Evolutionary conservation across 2,329 filamentous ascomycete genomes (phyloP).

Genomic region (Setomelanomma holmii): DNA sequence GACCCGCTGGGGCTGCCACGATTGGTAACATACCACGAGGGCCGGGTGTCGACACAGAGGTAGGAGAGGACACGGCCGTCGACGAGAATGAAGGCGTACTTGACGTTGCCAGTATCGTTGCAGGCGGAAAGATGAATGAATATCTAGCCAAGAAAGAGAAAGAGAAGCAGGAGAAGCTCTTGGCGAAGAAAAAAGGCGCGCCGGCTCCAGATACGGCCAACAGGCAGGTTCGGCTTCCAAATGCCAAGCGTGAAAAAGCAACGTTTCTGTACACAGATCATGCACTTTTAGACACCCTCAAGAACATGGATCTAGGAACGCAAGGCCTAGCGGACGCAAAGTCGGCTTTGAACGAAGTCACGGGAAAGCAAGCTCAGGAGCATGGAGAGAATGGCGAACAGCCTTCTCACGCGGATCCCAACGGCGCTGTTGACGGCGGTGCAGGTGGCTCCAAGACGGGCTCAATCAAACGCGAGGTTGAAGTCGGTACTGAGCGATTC

Average conservation of each 20-base stretch:
- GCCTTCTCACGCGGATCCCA: conserved; percentile 33
- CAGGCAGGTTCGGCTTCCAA: conserved; percentile 69
- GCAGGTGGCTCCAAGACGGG: conserved; percentile 26
- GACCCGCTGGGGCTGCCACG: conserved; percentile 51
- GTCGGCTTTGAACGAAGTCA: conserved; percentile 58
- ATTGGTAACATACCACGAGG: conserved; percentile 58
- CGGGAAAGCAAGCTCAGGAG: conserved; percentile 45
- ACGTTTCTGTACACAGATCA: conserved; percentile 78
- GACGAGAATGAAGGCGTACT: conserved; percentile 75
- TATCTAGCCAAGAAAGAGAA: conserved; percentile 84
- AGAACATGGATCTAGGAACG: conserved; percentile 56
- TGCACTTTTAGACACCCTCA: conserved; percentile 61
- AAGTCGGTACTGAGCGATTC: conserved; percentile 79
- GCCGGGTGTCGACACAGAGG: conserved; percentile 63
- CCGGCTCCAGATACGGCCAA: conserved; percentile 65
- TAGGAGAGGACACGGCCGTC: conserved; percentile 58
- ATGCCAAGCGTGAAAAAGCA: conserved; percentile 73
- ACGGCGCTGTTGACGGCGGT: conserved; percentile 28
- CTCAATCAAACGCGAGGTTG: conserved; percentile 66
- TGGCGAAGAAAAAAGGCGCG: conserved; percentile 64
- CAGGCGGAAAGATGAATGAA: conserved; percentile 80
- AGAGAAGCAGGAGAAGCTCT: conserved; percentile 72
- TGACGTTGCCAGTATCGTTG: conserved; percentile 84
- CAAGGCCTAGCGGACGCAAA: conserved; percentile 60
- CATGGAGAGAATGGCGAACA: conserved; percentile 40